Conservation (phyloP, 192 early-diverging fungal species). For the Gorgonomyces haynaldii region DNA sequence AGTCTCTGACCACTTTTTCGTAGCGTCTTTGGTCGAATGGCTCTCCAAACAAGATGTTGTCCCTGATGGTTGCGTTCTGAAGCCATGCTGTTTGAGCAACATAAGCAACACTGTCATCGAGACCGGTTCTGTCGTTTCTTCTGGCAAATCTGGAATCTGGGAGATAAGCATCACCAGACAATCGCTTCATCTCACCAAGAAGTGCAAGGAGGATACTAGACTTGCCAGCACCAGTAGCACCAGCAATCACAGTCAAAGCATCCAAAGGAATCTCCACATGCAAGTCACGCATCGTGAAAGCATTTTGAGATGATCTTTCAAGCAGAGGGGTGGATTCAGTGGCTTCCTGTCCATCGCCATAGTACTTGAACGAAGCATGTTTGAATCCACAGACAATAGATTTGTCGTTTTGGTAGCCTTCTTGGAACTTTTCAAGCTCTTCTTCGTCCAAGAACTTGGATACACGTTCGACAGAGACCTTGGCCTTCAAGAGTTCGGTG, state of each 20-base stretch:
- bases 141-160: constrained; percentile 5
- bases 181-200: constrained; percentile 65
- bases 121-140: background rate
- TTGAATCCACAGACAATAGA: background rate
- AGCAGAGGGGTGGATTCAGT: background rate
- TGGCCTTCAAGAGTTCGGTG: constrained; percentile 28
- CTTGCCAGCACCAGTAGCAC: constrained; percentile 88
- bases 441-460: constrained; percentile 16
- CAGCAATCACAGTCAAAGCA: constrained; percentile 59
- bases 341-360: background rate
- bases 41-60: constrained; percentile 72
- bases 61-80: constrained; percentile 35
- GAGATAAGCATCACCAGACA: constrained; percentile 19
- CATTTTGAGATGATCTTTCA: no score
- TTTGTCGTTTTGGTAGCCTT: background rate
- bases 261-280: constrained; percentile 12
- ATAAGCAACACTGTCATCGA: constrained; percentile 48
- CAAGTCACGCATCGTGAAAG: constrained; percentile 2
- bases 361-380: background rate
- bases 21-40: constrained; percentile 61
- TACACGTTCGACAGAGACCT: constrained; percentile 40
- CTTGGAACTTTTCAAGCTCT: constrained; percentile 15
- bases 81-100: constrained; percentile 57
- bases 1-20: constrained; percentile 63
- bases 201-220: constrained; percentile 62